Conservation (phyloP, 257 asterid genomes). For the Capsicum pubescens region DNA sequence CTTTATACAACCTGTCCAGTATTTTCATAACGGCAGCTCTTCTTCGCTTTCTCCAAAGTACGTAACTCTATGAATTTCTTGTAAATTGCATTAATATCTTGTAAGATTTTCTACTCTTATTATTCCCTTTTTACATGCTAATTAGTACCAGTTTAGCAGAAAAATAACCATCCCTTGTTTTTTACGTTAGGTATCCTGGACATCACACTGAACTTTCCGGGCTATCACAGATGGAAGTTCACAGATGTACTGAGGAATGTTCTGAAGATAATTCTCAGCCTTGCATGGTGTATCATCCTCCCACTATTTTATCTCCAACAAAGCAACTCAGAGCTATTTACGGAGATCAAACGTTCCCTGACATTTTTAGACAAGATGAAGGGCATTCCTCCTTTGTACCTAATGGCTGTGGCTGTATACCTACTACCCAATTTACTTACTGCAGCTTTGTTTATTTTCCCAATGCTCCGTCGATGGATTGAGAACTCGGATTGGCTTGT, state of each 20-base stretch:
- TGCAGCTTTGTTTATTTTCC: slow-evolving; percentile 74
- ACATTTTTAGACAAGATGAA: slow-evolving; percentile 68
- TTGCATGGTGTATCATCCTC: slow-evolving; percentile 83
- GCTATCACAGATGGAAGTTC: slow-evolving; percentile 87
- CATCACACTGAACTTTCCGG: slow-evolving; percentile 84
- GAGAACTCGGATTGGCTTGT: slow-evolving; percentile 95
- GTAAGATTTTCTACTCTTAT: background rate
- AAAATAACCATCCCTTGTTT: slow-evolving; percentile 35
- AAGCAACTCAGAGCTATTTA: slow-evolving; percentile 49
- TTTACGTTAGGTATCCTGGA: slow-evolving; percentile 75
- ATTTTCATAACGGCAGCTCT: slow-evolving; percentile 89
- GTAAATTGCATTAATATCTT: background rate
- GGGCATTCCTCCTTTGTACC: slow-evolving; percentile 89
- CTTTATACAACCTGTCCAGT: slow-evolving; percentile 69
- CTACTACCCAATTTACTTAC: slow-evolving; percentile 83
- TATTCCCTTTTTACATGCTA: background rate
- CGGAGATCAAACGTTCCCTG: slow-evolving; percentile 49
- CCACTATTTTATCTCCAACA: slow-evolving; percentile 72
- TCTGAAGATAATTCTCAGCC: slow-evolving; percentile 81
- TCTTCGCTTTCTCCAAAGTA: slow-evolving; percentile 94
- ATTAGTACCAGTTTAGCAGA: slow-evolving; percentile 27
- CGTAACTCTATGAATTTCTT: slow-evolving; percentile 25
- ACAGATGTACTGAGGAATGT: slow-evolving; percentile 69
- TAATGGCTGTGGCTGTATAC: slow-evolving; percentile 75
- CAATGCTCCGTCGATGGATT: slow-evolving; percentile 93